A percentile compares a stretch with the other conserved stretches of the same genome.
Evolutionary conservation across 768 basidiomycete genomes (phyloP).

Genomic region (Naganishia vaughanmartiniae): DNA sequence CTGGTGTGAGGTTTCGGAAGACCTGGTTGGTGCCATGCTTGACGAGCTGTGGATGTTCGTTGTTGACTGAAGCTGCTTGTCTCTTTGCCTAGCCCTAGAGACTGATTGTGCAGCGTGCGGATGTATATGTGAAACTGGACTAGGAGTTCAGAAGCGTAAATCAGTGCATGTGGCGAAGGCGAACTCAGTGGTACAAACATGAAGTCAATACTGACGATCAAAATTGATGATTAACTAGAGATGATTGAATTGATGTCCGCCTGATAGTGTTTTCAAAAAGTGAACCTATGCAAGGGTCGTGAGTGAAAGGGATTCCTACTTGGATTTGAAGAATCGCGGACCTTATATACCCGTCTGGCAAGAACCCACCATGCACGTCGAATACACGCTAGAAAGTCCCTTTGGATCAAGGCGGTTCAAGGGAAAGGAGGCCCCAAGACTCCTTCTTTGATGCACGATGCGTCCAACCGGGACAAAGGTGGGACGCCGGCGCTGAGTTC

Average conservation of each 20-base stretch:
- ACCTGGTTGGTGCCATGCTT: neutral
- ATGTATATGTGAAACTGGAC: neutral
- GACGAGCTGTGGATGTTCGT: neutral
- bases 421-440: neutral
- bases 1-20: neutral
- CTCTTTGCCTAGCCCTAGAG: neutral
- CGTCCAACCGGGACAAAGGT: constrained; percentile 1
- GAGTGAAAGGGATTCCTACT: neutral
- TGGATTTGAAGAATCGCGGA: neutral
- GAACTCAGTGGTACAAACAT: too few relatives aligned
- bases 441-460: constrained; percentile 3
- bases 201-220: too few relatives aligned
- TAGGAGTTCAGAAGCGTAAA: neutral
- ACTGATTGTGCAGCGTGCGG: neutral
- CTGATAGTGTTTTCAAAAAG: neutral
- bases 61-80: neutral
- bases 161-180: neutral
- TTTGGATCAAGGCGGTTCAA: constrained; percentile 2
- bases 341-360: neutral
- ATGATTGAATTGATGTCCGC: neutral
- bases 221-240: neutral
- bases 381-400: neutral
- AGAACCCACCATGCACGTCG: neutral
- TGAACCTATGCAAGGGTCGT: neutral
- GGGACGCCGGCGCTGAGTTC: neutral